Evolutionary conservation across 2,329 filamentous ascomycete species (phyloP), one percentile per base, ranked within the genome.

Genomic region (Epichloe brachyelytri): DNA sequence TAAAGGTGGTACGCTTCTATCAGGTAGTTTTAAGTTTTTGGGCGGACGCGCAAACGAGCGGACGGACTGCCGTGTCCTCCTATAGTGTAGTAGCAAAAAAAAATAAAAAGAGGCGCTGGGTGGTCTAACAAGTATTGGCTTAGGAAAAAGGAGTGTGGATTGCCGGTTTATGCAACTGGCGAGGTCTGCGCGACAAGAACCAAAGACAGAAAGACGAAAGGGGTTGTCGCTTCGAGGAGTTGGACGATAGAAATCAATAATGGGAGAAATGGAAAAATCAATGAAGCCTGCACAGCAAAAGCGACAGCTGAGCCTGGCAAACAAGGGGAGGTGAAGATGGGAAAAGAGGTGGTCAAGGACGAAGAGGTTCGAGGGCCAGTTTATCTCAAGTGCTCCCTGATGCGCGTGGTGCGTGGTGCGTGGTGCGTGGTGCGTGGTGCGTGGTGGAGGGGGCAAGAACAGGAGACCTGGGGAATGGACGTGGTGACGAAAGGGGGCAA

Each of bases 41-140:
- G 19, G 15, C n/a, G 30, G 38, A 62, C 59, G 62, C 62, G 65
- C 63, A 65, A 68, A 68, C 63, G 66, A 68, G 62, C 55, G 66
- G 65, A 66, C 65, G 63, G 65, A 68, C 64, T 60, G 57, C 59
- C 58, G 59, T 62, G 62, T 63, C 60, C 60, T 51, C 59, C 60
- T 51, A 14, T 37, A 49, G 20, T 8, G 36, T 19, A 38, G 36
- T n/a, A 38, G 36, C 36, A 38, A n/a, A 20, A 37, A 62, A 59
- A 36, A 53, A 48, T 17, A 46, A 30, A 39, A 36, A 36, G 12
- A 46, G 49, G 43, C 46, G 46, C 48, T 36, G 51, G 49, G 50
- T 47, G 49, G 50, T 47, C 46, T 19, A 48, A 49, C 40, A 50
- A 53, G 50, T 49, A 14, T 40, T 36, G 41, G 30, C 10, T 36